Conservation (phyloP, 2,329 filamentous ascomycete genomes). For the Laburnicola sp. region DNA sequence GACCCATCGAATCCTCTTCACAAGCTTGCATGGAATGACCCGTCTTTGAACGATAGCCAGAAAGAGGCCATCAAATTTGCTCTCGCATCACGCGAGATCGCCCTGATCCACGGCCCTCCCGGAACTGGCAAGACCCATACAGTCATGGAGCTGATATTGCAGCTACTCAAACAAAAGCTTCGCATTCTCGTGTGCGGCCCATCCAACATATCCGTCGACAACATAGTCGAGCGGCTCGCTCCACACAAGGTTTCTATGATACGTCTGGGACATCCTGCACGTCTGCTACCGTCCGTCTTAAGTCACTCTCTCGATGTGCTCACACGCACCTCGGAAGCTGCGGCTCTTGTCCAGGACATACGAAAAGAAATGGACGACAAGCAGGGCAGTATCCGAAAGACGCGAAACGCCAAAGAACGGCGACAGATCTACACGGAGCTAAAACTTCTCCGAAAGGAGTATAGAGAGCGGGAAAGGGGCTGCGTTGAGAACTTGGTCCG, state of each 20-base stretch:
- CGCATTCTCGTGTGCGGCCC: slow-evolving; percentile 92
- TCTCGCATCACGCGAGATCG: slow-evolving; percentile 76
- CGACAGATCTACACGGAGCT: slow-evolving; percentile 82
- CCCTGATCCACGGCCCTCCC: slow-evolving; percentile 90
- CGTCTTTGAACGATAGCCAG: slow-evolving; percentile 63
- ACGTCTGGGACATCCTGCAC: slow-evolving; percentile 87
- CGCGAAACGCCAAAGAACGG: slow-evolving; percentile 76
- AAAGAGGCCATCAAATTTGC: slow-evolving; percentile 75
- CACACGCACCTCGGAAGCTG: slow-evolving; percentile 87
- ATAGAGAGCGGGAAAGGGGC: slow-evolving; percentile 76
- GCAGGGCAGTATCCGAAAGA: slow-evolving; percentile 85
- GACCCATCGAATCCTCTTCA: slow-evolving; percentile 45
- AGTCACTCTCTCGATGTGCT: slow-evolving; percentile 89
- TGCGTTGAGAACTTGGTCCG: slow-evolving; percentile 77
- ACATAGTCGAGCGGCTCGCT: slow-evolving; percentile 90
- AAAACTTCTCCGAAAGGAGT: slow-evolving; percentile 84
- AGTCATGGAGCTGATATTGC: slow-evolving; percentile 91
- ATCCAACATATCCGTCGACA: slow-evolving; percentile 96
- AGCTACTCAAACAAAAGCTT: slow-evolving; percentile 72
- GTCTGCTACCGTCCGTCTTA: slow-evolving; percentile 83
- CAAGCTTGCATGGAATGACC: slow-evolving; percentile 58
- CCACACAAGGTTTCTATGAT: slow-evolving; percentile 84
- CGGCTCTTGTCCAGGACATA: slow-evolving; percentile 85
- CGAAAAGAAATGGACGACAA: slow-evolving; percentile 91
- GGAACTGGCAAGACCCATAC: slow-evolving; percentile 98